Evolutionary conservation across 371 early-diverging fungal genomes (phyloP), one percentile per base, ranked within the genome.

Genomic region (Rhizopus delemar): DNA sequence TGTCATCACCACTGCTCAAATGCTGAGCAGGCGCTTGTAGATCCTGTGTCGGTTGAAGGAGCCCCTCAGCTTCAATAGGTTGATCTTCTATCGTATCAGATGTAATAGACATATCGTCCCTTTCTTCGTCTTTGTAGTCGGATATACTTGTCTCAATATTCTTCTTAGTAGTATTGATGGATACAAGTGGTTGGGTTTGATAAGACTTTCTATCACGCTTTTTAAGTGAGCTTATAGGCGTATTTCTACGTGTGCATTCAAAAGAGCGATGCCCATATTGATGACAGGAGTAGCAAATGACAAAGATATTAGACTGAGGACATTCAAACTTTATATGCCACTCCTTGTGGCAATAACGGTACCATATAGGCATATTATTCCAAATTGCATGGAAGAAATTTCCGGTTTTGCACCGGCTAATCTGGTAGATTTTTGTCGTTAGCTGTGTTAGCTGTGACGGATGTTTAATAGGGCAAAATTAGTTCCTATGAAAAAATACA

Each of bases 281-380:
- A 12, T 56, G 46, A 35, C 56, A 56, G 8, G 2, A 1, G 33
- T 56, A 56, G 11, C 59, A 59, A 0, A 51, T 5, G 0, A 52
- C 46, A 6, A 35, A n/a, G 5, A 46, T 53, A 3, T 2, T 8
- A 1, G 59, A 41, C 12, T 13, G 11, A 4, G 12, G n/a, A 46
- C 59, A 59, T 28, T 28, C 46, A 36, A 41, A 52, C 12, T 59
- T 59, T 2, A 43, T 59, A 8, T 52, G n/a, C n/a, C n/a, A n/a
- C n/a, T n/a, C 46, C 11, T 43, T 34, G 13, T 59, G 59, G 33
- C 53, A 59, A n/a, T 52, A 59, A 1, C 59, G 22, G 33, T 53
- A 59, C 59, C 52, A 46, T 0, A 53, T 59, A 2, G 53, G 59
- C 59, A 52, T 59, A n/a, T 56, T 41, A 7, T 41, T 38, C 39